Evolutionary conservation across 2,329 filamentous ascomycete genomes (phyloP).

Genomic region (Botrytis fabae): DNA sequence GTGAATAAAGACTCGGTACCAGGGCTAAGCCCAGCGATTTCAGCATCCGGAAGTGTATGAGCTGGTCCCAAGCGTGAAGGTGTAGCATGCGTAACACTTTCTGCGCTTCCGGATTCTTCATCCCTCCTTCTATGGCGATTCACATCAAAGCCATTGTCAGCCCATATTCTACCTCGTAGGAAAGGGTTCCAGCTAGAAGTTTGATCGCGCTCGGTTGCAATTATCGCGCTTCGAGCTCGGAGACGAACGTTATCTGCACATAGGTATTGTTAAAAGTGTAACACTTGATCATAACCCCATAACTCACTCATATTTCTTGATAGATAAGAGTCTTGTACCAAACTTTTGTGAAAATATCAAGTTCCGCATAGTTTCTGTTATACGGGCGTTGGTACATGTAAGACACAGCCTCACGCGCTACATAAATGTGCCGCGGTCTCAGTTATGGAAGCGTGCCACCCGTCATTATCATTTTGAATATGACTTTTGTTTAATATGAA

Average conservation of each 20-base stretch:
- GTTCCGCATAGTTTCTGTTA: neutral
- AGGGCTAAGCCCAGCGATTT: neutral
- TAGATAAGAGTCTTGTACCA: neutral
- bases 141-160: neutral
- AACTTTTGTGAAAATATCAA: no score
- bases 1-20: neutral
- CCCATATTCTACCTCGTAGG: neutral
- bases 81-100: no score
- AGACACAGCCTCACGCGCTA: slow-evolving; percentile 1
- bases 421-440: neutral
- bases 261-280: neutral
- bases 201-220: neutral
- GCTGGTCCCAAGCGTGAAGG: neutral
- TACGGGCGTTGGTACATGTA: neutral
- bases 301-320: neutral
- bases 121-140: neutral
- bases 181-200: neutral
- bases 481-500: neutral
- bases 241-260: neutral
- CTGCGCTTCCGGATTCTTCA: neutral
- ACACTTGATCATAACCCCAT: no score
- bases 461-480: neutral
- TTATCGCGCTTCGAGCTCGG: slow-evolving; percentile 6
- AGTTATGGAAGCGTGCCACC: neutral
- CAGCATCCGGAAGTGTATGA: neutral